Percentiles rank a stretch among this genome's conserved stretches.
Conservation (phyloP, 2,329 filamentous ascomycete genomes). For the Coniella lustricola region DNA sequence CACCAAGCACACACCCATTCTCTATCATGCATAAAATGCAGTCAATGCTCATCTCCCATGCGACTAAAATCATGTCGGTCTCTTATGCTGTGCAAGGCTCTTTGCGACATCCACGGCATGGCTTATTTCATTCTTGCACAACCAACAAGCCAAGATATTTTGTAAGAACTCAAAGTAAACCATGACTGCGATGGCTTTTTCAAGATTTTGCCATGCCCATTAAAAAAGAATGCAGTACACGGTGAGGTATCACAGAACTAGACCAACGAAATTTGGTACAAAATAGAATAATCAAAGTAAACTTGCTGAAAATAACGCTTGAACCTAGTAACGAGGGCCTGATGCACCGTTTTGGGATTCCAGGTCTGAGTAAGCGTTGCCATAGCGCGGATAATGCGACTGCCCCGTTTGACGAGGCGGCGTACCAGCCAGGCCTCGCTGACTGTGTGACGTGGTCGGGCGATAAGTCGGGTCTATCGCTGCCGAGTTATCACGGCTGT, state of each 20-base stretch:
- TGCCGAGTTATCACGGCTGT: constrained; percentile 2
- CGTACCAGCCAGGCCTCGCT: constrained; percentile 6
- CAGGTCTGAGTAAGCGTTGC: constrained; percentile 2
- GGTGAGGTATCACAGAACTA: constrained; percentile 12
- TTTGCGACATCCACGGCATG: too few species aligned
- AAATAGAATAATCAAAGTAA: background rate
- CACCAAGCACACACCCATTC: too few species aligned
- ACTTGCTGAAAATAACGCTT: background rate
- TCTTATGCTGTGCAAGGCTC: too few species aligned
- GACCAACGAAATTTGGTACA: background rate
- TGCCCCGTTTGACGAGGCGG: constrained; percentile 1
- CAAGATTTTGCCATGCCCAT: constrained; percentile 3
- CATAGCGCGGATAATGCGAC: constrained; percentile 1
- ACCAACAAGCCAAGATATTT: background rate
- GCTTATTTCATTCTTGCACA: too few species aligned
- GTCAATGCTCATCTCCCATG: too few species aligned
- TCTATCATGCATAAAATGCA: background rate
- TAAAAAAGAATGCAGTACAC: constrained; percentile 6
- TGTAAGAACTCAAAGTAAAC: background rate
- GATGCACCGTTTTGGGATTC: constrained; percentile 12
- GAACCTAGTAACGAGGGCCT: constrained; percentile 10
- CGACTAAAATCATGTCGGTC: background rate
- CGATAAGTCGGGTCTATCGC: constrained; percentile 11
- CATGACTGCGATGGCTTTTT: background rate
- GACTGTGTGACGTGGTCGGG: constrained; percentile 15